Evolutionary conservation across 768 basidiomycete species (phyloP), one percentile per base, ranked within the genome.

Genomic region (Boletus sensibilis): DNA sequence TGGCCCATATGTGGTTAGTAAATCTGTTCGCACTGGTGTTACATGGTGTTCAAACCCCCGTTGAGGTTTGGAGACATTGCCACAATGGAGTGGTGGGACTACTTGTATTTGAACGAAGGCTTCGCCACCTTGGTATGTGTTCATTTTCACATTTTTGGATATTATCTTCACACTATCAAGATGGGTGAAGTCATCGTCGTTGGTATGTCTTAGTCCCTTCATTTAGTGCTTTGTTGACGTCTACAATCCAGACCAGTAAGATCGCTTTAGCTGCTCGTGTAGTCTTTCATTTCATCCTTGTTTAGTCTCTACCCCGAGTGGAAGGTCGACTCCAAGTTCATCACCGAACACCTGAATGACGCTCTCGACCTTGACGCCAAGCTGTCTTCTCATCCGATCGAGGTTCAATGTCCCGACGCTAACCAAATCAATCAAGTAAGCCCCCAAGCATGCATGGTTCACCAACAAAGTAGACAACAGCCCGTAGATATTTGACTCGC

Each of bases 21-120:
- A 44, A 35, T 48, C 42, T 35, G 1, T 55, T 48, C 7, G 23
- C 13, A 12, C 8, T 47, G 3, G 12, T 20, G 20, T 37, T 37
- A 34, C 7, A 35, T 33, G 23, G 29, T 43, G n/a, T 18, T 52
- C 29, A 60, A 78, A 21, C 44, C 20, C 21, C 31, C 23, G 20
- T 61, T 40, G 14, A 63, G 91, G 92, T 96, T 95, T 63, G 94
- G 94, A 25, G 87, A 96, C 68, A 89, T 97, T 64, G 88, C 91
- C 7, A 96, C 93, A 0, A 94, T 95, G 93, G 83, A 84, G 64
- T 93, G 92, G 91, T 94, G 91, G 90, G 84, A 90, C 58, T 86
- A 90, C 69, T 78, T 92, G 46, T 90, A 90, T 71, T 73, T 91
- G 55, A 91, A 90, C 59, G 89, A 91, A 85, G 88, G 92, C n/a